Evolutionary conservation across 139 green algal species (phyloP), one percentile per base, ranked within the genome.

Genomic region (Bryopsis sp.): DNA sequence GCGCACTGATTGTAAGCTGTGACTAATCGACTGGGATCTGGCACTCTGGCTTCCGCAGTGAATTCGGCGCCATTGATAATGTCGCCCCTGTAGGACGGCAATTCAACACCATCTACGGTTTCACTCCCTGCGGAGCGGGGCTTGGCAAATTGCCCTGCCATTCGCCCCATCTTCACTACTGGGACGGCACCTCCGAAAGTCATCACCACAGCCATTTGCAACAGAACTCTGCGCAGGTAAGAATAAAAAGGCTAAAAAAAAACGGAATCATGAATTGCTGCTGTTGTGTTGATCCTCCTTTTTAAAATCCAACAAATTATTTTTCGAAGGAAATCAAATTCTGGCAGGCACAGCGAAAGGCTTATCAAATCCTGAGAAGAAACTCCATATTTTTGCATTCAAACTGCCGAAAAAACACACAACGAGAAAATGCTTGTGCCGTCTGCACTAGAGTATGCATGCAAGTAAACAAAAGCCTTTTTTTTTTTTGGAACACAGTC

Each of bases 61-160:
- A 96, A 96, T 65, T 97, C 90, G 3, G 88, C 84, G 2, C 82
- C 88, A 75, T 99, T 99, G 82, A 99, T 97, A 84, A 97, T 99
- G 85, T 99, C 95, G 1, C 95, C 95, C 43, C 89, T 80, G 84
- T 97, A 97, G 26, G 76, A 88, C n/a, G 92, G 92, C 39, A 97
- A 79, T 43, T 76, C 70, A 19, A 88, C 73, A 36, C 75, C 89
- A 48, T 86, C 83, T 43, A 87, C 83, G 15, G 57, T 66, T 32
- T 70, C 59, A 59, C 6, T 47, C 24, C 28, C 24, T 47, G 33
- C 39, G 28, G 59, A 58, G 2, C 94, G 77, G 2, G 95, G 95
- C 86, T 99, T 99, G 73, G 95, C 95, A 69, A 99, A 99, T 82
- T 99, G 95, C 0, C 95, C 95, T 4, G 95, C 95, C 81, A 99